Conservation (phyloP, 1,284 basidiomycete species). For the Ganoderma lucidum region DNA sequence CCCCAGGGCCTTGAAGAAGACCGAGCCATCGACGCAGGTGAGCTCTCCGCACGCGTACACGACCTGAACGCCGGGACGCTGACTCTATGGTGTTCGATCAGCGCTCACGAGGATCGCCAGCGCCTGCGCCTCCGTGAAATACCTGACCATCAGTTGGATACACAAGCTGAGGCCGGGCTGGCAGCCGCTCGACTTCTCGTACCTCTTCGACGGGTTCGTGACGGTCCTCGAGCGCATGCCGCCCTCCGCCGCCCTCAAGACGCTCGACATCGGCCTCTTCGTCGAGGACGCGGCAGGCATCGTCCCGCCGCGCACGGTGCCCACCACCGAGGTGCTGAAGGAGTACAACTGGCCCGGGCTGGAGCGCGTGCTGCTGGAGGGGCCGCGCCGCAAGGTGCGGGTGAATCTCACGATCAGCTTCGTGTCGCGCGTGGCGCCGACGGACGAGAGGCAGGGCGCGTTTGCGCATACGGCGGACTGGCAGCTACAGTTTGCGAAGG, state of each 20-base stretch:
- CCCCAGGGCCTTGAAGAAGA: background rate
- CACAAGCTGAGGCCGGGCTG: background rate
- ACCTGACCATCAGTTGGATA: background rate
- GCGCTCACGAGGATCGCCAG: background rate
- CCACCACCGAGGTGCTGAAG: background rate
- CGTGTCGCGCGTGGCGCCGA: background rate
- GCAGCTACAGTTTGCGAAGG: background rate
- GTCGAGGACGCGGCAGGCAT: background rate
- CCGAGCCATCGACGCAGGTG: background rate
- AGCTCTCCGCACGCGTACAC: background rate
- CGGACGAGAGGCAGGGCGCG: background rate
- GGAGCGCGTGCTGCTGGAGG: background rate
- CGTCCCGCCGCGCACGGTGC: background rate
- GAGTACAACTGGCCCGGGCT: background rate
- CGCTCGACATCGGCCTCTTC: background rate
- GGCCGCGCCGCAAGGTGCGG: background rate
- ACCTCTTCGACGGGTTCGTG: conserved; percentile 1
- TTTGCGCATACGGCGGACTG: background rate
- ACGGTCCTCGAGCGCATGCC: background rate
- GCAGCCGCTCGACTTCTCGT: background rate
- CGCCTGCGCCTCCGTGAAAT: background rate
- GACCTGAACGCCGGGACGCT: background rate
- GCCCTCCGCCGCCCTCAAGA: background rate
- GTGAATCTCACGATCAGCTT: background rate
- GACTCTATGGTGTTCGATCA: background rate